phyloP scores from a whole-genome alignment of 1,284 basidiomycete species.

The Athelia sp. region DNA sequence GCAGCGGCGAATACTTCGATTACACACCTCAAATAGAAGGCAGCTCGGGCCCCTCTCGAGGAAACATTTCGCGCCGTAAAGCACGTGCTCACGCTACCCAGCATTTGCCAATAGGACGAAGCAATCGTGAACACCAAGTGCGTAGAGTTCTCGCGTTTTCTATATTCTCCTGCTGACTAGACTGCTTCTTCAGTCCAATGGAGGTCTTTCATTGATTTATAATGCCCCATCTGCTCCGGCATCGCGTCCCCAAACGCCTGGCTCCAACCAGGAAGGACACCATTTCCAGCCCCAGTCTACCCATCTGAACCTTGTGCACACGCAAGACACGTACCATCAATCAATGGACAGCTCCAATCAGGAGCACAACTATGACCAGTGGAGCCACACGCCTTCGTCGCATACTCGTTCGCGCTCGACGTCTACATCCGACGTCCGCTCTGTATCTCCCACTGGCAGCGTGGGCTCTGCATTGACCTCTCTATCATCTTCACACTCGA shows the following conservation, averaged over 20 bases:
- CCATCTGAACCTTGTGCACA: neutral
- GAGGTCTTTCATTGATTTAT: neutral
- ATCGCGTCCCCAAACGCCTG: neutral
- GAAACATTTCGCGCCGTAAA: neutral
- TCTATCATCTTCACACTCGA: constrained; percentile 36
- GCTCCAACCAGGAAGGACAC: neutral
- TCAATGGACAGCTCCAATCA: constrained; percentile 21
- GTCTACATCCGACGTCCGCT: constrained; percentile 40
- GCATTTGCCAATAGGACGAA: neutral
- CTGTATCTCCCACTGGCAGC: constrained; percentile 58
- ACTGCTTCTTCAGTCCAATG: too few relatives aligned
- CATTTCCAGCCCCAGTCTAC: neutral
- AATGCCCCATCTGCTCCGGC: neutral
- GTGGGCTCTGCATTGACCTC: constrained; percentile 48
- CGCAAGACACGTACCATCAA: neutral
- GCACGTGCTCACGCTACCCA: neutral
- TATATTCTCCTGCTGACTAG: too few relatives aligned
- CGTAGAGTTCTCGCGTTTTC: neutral
- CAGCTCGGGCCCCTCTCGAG: neutral
- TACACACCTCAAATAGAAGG: neutral
- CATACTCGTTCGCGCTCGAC: constrained; percentile 39
- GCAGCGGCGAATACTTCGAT: neutral
- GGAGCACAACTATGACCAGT: constrained; percentile 28
- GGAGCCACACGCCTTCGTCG: constrained; percentile 31
- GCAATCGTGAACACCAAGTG: neutral